phyloP scores from a whole-genome alignment of 495 filamentous ascomycete species.

The Talaromyces trachyspermus region DNA sequence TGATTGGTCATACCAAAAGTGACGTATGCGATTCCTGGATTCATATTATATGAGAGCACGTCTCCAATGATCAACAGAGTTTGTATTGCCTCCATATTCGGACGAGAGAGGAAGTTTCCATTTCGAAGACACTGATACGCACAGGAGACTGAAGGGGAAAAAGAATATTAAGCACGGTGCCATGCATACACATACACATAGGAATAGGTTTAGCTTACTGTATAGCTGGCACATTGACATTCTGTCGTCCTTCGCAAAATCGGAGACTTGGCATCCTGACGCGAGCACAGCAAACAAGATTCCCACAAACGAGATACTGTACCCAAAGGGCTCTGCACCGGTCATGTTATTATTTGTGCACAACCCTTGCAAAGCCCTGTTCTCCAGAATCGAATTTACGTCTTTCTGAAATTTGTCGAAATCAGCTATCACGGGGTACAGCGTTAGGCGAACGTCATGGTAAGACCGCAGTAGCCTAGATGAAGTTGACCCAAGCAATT shows the following conservation, averaged over 20 bases:
- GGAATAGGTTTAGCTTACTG: slow-evolving; percentile 22
- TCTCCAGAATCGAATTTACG: slow-evolving; percentile 53
- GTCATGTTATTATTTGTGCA: neutral
- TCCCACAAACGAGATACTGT: slow-evolving; percentile 58
- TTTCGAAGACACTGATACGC: slow-evolving; percentile 56
- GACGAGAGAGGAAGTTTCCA: slow-evolving; percentile 53
- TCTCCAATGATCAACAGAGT: slow-evolving; percentile 52
- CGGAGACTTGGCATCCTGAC: slow-evolving; percentile 74
- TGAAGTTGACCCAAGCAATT: too few species aligned
- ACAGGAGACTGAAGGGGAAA: slow-evolving; percentile 52
- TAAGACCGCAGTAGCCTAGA: slow-evolving; percentile 54
- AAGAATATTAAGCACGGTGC: neutral
- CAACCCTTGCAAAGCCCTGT: slow-evolving; percentile 41
- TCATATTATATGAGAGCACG: slow-evolving; percentile 58
- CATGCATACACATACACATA: neutral
- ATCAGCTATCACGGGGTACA: slow-evolving; percentile 61
- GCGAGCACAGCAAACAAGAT: slow-evolving; percentile 73
- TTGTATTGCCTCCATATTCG: slow-evolving; percentile 52
- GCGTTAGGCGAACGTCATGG: slow-evolving; percentile 58
- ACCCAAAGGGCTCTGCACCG: slow-evolving; percentile 39
- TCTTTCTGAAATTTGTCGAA: slow-evolving; percentile 55
- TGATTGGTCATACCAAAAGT: slow-evolving; percentile 34
- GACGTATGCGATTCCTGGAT: slow-evolving; percentile 54
- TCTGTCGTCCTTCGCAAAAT: slow-evolving; percentile 52
- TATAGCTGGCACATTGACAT: slow-evolving; percentile 55